Percentiles rank a stretch among this genome's conserved stretches.
Evolutionary conservation across 1,284 basidiomycete species (phyloP).

Genomic region (Fomitopsis betulina): DNA sequence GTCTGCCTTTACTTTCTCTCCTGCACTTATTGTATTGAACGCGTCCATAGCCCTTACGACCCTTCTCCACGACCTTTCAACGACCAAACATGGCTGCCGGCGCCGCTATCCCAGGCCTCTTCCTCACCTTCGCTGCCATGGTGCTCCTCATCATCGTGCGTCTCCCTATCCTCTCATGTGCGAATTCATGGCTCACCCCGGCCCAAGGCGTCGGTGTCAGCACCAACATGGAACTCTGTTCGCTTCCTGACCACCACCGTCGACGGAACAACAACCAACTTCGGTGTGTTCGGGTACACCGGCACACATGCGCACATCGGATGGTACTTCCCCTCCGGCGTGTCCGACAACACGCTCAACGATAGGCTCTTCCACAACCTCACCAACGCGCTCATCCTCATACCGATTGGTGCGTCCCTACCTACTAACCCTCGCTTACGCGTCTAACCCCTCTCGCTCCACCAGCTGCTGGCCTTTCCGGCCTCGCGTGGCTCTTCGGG

Average conservation of each 20-base stretch:
- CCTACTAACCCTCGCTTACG: slow-evolving; percentile 22
- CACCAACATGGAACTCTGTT: slow-evolving; percentile 68
- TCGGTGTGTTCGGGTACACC: slow-evolving; percentile 75
- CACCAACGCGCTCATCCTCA: slow-evolving; percentile 68
- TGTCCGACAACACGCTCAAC: slow-evolving; percentile 38
- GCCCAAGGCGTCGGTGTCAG: slow-evolving; percentile 54
- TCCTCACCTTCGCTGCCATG: slow-evolving; percentile 55
- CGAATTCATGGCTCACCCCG: not conserved
- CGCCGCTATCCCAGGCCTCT: slow-evolving; percentile 43
- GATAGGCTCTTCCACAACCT: slow-evolving; percentile 58
- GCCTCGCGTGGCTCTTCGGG: slow-evolving; percentile 71
- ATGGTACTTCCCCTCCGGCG: slow-evolving; percentile 44
- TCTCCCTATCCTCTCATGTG: slow-evolving; percentile 6
- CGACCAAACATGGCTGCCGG: slow-evolving; percentile 29
- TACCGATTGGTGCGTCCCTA: slow-evolving; percentile 58
- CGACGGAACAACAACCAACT: slow-evolving; percentile 38
- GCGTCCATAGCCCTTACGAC: slow-evolving; percentile 16
- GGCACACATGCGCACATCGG: slow-evolving; percentile 53
- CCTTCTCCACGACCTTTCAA: slow-evolving; percentile 8
- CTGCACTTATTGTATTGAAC: not conserved
- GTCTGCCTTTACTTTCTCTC: slow-evolving; percentile 1
- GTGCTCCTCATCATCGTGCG: slow-evolving; percentile 66
- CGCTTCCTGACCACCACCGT: slow-evolving; percentile 59
- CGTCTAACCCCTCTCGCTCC: slow-evolving; percentile 48
- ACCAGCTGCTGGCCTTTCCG: slow-evolving; percentile 62